Evolutionary conservation across 78 protist species (phyloP).

Genomic region (Goniomonas avonlea): DNA sequence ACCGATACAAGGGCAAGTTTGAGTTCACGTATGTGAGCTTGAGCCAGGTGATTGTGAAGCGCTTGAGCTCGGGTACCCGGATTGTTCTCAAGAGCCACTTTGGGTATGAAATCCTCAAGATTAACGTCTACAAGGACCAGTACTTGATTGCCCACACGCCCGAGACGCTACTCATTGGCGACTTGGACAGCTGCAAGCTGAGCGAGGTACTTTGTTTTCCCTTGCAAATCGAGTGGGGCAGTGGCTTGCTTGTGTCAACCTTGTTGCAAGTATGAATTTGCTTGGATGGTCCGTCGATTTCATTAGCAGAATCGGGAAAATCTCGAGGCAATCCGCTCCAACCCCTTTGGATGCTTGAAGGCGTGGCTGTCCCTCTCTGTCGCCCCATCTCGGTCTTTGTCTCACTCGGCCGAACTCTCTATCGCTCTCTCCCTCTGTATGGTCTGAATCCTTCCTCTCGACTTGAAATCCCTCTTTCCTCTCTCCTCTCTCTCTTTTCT

Average conservation of each 20-base stretch:
- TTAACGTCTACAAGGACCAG: conserved; percentile 60
- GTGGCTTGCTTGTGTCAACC: background rate
- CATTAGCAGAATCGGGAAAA: no score
- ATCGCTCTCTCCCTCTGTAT: no score
- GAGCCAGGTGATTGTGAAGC: conserved; percentile 61
- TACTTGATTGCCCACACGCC: conserved; percentile 60
- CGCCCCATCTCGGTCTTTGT: background rate
- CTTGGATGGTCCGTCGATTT: no score
- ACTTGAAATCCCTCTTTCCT: no score
- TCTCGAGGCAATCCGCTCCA: no score
- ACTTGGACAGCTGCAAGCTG: conserved; percentile 49
- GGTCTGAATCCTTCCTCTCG: no score
- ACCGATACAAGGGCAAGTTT: conserved; percentile 55
- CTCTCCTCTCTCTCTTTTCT: background rate
- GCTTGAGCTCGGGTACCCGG: conserved; percentile 38
- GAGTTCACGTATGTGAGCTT: conserved; percentile 66
- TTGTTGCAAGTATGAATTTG: no score
- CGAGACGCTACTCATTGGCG: conserved; percentile 66
- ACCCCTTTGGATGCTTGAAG: no score
- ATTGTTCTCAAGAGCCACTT: conserved; percentile 57
- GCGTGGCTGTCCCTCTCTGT: background rate
- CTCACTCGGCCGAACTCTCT: no score
- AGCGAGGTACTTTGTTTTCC: conserved; percentile 36
- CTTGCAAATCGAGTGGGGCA: no score
- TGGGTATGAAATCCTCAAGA: conserved; percentile 57